Evolutionary conservation across 2,329 filamentous ascomycete species (phyloP).

Genomic region (Colletotrichum camelliae): DNA sequence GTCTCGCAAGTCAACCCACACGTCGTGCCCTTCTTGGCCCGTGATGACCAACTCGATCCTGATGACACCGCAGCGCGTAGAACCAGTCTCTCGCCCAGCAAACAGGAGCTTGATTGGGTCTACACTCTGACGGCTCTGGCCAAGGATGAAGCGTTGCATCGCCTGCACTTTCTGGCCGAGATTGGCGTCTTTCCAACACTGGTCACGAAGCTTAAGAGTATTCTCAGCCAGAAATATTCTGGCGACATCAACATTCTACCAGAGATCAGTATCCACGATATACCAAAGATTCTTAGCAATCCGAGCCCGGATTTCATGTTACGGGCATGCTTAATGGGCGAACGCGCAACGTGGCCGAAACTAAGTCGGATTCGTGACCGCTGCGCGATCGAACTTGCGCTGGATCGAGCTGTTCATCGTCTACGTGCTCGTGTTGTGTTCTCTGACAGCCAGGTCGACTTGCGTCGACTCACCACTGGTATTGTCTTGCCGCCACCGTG

Average conservation of each 20-base stretch:
- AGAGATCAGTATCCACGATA: conserved; percentile 74
- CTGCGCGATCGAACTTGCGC: conserved; percentile 84
- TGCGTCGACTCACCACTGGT: conserved; percentile 52
- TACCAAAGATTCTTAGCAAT: conserved; percentile 81
- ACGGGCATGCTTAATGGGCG: conserved; percentile 76
- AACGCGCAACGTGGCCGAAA: conserved; percentile 91
- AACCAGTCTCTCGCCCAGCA: conserved; percentile 26
- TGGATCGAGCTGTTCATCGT: conserved; percentile 76
- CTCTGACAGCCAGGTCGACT: conserved; percentile 66
- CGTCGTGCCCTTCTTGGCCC: conserved; percentile 82
- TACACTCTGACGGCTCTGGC: conserved; percentile 73
- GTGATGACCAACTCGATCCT: conserved; percentile 67
- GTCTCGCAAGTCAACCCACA: conserved; percentile 97
- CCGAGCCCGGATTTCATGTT: conserved; percentile 88
- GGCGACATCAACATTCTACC: conserved; percentile 96
- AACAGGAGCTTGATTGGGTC: conserved; percentile 62
- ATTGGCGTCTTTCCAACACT: conserved; percentile 81
- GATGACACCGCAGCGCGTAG: conserved; percentile 28
- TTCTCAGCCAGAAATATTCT: conserved; percentile 89
- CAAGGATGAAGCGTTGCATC: conserved; percentile 80
- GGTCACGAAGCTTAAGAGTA: conserved; percentile 77
- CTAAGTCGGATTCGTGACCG: conserved; percentile 85
- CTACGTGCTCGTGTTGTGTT: conserved; percentile 74
- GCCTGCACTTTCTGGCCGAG: conserved; percentile 81
- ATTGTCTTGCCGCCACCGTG: conserved; percentile 27